Base-by-base conservation (phyloP, 148 eudicot genomes). In the Silene conica region DNA sequence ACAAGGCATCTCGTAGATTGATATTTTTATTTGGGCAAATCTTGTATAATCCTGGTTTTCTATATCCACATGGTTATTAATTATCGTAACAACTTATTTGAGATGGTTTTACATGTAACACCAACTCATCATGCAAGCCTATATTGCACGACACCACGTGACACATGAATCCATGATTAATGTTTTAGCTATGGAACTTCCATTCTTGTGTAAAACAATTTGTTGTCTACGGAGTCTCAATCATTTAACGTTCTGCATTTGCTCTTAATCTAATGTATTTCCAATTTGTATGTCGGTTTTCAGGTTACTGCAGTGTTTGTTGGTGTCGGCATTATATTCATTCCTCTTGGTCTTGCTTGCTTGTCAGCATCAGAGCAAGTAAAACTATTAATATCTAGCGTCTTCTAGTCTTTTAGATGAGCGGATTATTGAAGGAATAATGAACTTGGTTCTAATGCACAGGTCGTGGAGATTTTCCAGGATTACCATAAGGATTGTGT, bases 401-500 rank as follows among this genome's bases (percentile, higher is more conserved):
- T n/a, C n/a, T n/a, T n/a, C n/a, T n/a, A n/a, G 23, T 45, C 59
- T 45, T 71, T 59, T 59, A 20, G 20, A 61, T 73, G 19, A 56
- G 46, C 61, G 54, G 70, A 61, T 46, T 77, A 59, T 67, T 41
- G 22, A 59, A 38, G 56, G 31, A 65, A 43, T 41, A 28, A 46
- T 15, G 16, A 66, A 48, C 76, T 71, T 18, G 45, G n/a, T 76
- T 77, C 69, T 75, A 59, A 71, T 71, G 52, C 48, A 71, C 79
- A 93, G 98, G 97, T 93, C 75, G 92, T 89, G 75, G 94, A 93
- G 81, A 80, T 93, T 75, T 78, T 83, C 14, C 82, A 82, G 18
- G 89, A 91, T 34, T 93, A 93, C 74, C 95, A 93, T 38, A 61
- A 73, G 76, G 86, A 79, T 3, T 93, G 97, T 76, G 19, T 91